Conservation (phyloP, 352 stramenopile genomes). For the Thalassiosira hispida region DNA sequence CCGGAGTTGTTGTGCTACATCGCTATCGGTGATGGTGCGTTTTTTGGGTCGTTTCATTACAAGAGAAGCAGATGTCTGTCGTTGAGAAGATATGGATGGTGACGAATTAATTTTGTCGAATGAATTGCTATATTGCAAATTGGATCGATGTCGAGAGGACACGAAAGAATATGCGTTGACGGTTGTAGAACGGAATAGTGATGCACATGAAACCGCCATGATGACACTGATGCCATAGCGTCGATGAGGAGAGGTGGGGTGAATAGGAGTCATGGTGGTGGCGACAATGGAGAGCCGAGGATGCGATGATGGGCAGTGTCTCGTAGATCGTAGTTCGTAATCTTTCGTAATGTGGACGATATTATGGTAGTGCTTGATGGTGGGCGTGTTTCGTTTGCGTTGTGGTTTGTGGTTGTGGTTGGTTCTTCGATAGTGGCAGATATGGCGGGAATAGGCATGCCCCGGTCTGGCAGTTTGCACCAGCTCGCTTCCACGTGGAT, state of each 20-base stretch:
- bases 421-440: no score
- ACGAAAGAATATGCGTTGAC: conserved; percentile 41
- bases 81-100: not conserved
- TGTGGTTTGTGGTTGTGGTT: no score
- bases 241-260: not conserved
- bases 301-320: no score
- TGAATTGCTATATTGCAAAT: conserved; percentile 17
- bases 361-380: no score
- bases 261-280: conserved; percentile 3
- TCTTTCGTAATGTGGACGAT: no score
- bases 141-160: conserved; percentile 15
- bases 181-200: not conserved
- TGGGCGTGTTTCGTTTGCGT: no score
- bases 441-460: not conserved
- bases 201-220: conserved; percentile 16
- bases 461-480: no score
- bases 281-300: no score
- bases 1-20: not conserved
- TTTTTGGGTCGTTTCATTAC: conserved; percentile 36
- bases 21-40: not conserved
- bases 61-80: conserved; percentile 8
- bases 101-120: not conserved
- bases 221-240: conserved; percentile 5
- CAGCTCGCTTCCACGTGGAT: not conserved
- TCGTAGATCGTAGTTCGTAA: no score